Base-by-base conservation (phyloP, 805 yeast genomes). In the Barnettozyma populi region DNA sequence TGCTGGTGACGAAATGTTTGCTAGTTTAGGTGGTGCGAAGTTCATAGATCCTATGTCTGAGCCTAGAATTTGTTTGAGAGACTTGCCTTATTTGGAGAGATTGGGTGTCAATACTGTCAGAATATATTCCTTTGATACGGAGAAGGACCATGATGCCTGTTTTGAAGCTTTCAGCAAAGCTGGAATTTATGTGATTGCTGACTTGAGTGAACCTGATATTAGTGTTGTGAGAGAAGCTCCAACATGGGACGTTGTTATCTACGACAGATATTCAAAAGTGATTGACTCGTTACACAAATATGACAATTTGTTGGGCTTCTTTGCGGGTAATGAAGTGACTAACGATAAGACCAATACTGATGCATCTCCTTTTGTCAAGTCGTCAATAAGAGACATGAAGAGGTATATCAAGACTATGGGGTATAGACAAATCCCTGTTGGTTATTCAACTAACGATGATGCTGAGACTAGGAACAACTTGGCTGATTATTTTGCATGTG, bases 291-390 rank as follows among this genome's bases (percentile, higher is more conserved):
- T 94, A 72, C 79, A 81, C 50, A 73, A 77, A 57, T 92, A 90
- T 70, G 69, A 83, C 42, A 92, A 92, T 68, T 78, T 88, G 18
- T 74, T 92, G 53, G 99, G 98, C 2, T 90, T 88, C 76, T 90
- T 92, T 69, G 98, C 98, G 25, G 99, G 98, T 52, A 94, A 94
- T 69, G 99, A 92, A 75, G 98, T 94, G 46, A 80, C 92, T 51
- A 92, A 90, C 68, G 89, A 87, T 62, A 70, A 68, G 39, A 71
- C 89, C 43, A 90, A 88, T 68, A 86, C 97, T 13, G 84, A 81
- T 57, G 87, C 97, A 29, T 90, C 97, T 25, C 89, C 97, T 2
- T 92, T 82, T 67, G 96, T 94, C 48, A 94, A 92, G 75, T 97
- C 98, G 27, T 96, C 98, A 16, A 76, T 94, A 52, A 84, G 99